phyloP scores from a whole-genome alignment of 495 filamentous ascomycete species.

The Aspergillus saccharolyticus region DNA sequence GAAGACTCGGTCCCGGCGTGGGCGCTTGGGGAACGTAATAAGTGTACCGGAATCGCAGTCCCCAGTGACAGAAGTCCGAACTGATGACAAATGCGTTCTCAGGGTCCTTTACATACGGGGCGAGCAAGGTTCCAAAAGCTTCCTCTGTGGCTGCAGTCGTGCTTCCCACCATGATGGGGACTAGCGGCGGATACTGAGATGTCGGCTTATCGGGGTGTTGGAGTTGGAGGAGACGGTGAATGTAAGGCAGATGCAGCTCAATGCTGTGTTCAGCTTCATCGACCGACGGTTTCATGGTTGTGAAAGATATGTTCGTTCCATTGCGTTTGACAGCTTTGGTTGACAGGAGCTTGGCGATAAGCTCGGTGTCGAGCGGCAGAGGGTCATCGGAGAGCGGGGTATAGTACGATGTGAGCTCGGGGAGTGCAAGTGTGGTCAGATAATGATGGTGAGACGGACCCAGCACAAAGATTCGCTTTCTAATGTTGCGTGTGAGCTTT shows the following conservation, averaged over 20 bases:
- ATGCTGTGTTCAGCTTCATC: conserved; percentile 93
- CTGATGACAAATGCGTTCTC: conserved; percentile 79
- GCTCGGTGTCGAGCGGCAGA: conserved; percentile 64
- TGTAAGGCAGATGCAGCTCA: conserved; percentile 94
- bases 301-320: conserved; percentile 50
- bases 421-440: conserved; percentile 70
- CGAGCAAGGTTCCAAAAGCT: conserved; percentile 63
- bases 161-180: conserved; percentile 86
- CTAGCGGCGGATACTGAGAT: conserved; percentile 62
- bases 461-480: conserved; percentile 88
- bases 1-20: conserved; percentile 35
- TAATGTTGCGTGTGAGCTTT: conserved; percentile 22
- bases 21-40: conserved; percentile 60
- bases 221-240: conserved; percentile 68
- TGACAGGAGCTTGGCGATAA: conserved; percentile 56
- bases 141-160: conserved; percentile 62
- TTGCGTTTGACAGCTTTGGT: conserved; percentile 36
- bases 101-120: conserved; percentile 72
- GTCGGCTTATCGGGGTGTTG: conserved; percentile 34
- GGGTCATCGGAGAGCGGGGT: conserved; percentile 80
- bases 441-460: conserved; percentile 91
- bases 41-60: conserved; percentile 78
- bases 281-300: conserved; percentile 60
- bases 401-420: conserved; percentile 66
- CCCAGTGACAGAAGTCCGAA: conserved; percentile 98